Percentiles rank a stretch among this genome's conserved stretches.
Conservation (phyloP, 495 filamentous ascomycete species). For the Tuber microsphaerosporum region DNA sequence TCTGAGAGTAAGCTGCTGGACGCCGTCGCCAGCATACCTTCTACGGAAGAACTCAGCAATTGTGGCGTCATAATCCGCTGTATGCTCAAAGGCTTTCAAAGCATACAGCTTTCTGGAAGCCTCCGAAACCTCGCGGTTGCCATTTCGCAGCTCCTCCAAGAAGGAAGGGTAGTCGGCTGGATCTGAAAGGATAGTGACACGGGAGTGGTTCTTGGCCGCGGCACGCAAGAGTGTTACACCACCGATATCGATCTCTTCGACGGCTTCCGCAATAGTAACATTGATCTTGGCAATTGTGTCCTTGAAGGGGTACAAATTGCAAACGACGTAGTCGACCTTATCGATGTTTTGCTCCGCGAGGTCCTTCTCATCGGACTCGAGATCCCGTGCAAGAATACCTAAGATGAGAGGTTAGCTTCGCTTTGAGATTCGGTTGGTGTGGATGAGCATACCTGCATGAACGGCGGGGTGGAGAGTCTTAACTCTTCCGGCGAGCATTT, state of each 20-base stretch:
- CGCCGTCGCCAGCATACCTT: constrained; percentile 79
- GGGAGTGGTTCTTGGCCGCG: constrained; percentile 92
- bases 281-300: constrained; percentile 94
- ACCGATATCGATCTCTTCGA: constrained; percentile 97
- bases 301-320: constrained; percentile 98
- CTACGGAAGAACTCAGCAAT: constrained; percentile 97
- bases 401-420: constrained; percentile 3
- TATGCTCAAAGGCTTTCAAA: constrained; percentile 95
- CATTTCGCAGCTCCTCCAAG: constrained; percentile 76
- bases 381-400: constrained; percentile 84
- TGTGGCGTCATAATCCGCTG: constrained; percentile 90
- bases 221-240: constrained; percentile 93
- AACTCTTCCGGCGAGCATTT: constrained; percentile 92
- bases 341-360: constrained; percentile 92
- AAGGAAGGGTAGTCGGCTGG: constrained; percentile 90
- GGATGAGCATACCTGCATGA: constrained; percentile 54
- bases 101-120: constrained; percentile 76
- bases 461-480: constrained; percentile 96
- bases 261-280: constrained; percentile 89
- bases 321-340: constrained; percentile 97
- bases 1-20: constrained; percentile 75
- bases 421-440: background rate
- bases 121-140: constrained; percentile 72
- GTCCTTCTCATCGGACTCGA: constrained; percentile 90
- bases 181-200: constrained; percentile 91